Evolutionary conservation across 2,329 filamentous ascomycete species (phyloP).

Genomic region (Pseudogymnoascus sp.): DNA sequence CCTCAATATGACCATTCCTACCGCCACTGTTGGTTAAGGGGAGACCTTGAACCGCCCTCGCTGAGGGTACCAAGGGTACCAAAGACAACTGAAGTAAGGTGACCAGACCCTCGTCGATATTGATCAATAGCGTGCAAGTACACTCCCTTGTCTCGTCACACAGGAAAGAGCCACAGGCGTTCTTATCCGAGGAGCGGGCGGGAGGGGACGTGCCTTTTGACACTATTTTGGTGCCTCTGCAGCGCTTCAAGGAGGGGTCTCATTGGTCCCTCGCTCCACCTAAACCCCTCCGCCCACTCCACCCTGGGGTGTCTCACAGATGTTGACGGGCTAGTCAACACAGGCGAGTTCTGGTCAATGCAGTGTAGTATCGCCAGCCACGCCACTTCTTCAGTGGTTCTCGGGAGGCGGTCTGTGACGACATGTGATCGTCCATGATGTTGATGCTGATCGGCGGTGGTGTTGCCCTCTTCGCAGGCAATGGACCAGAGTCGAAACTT

Average conservation of each 20-base stretch:
- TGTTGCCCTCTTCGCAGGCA: background rate
- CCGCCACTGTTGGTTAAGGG: background rate
- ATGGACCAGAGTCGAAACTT: background rate
- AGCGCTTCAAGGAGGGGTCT: conserved; percentile 1
- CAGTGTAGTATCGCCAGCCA: background rate
- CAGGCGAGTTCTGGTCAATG: background rate
- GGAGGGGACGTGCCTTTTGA: conserved; percentile 2
- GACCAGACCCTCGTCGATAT: background rate
- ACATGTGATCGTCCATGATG: background rate
- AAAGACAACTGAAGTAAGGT: background rate
- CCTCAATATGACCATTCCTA: background rate
- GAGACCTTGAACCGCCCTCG: background rate
- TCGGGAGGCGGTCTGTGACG: background rate
- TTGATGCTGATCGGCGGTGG: background rate
- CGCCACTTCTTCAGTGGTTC: background rate
- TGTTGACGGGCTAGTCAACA: background rate
- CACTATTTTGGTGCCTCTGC: conserved; percentile 1
- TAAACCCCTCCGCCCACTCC: background rate
- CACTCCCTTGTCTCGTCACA: background rate
- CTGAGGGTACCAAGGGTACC: background rate
- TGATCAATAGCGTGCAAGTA: background rate
- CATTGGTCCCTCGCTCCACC: background rate
- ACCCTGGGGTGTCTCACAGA: background rate
- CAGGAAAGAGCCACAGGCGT: background rate
- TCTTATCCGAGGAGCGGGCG: background rate